Percentiles rank a stretch among this genome's conserved stretches.
phyloP scores from a whole-genome alignment of 768 basidiomycete species.

The Lanmaoa rubissima region DNA sequence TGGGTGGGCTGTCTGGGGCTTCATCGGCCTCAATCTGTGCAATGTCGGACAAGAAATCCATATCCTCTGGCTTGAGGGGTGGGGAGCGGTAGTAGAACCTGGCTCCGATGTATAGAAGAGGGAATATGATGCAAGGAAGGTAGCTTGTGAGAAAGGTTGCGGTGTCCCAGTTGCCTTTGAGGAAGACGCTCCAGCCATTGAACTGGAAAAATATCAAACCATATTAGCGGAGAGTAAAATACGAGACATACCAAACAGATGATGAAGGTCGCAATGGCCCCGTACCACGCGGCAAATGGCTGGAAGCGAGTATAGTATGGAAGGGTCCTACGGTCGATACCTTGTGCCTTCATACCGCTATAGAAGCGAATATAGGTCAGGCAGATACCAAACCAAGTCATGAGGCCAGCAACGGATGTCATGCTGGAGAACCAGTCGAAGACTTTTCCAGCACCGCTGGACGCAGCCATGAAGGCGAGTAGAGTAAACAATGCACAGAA shows the following conservation, averaged over 20 bases:
- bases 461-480: constrained; percentile 83
- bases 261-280: constrained; percentile 34
- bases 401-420: constrained; percentile 64
- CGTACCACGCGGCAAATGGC: constrained; percentile 70
- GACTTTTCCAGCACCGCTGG: constrained; percentile 61
- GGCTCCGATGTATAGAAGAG: constrained; percentile 64
- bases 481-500: constrained; percentile 64
- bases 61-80: constrained; percentile 47
- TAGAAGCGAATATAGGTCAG: constrained; percentile 83
- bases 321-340: constrained; percentile 64
- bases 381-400: constrained; percentile 81
- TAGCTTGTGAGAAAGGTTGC: constrained; percentile 85
- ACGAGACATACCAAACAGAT: constrained; percentile 58
- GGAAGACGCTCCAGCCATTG: constrained; percentile 52
- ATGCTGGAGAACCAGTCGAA: constrained; percentile 82
- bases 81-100: constrained; percentile 41
- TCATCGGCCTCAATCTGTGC: constrained; percentile 68
- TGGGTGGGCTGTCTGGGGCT: constrained; percentile 72
- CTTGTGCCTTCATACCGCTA: constrained; percentile 77
- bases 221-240: background rate
- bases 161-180: constrained; percentile 49
- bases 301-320: constrained; percentile 70
- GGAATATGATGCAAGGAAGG: constrained; percentile 69
- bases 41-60: constrained; percentile 81
- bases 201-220: constrained; percentile 41